Evolutionary conservation across 1,139 yeast species (phyloP).

Genomic region (Yamadazyma triangularis): DNA sequence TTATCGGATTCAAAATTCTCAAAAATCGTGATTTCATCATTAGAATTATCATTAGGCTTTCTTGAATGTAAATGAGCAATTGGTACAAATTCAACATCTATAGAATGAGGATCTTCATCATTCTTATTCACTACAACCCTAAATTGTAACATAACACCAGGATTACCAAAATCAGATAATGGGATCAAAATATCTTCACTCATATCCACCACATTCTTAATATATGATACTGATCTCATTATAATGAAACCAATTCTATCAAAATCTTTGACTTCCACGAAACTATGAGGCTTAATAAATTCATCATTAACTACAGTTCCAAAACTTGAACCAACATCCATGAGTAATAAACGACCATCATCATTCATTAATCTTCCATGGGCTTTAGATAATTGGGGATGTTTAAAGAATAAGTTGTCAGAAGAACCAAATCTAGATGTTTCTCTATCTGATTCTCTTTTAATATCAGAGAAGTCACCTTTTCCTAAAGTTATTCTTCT

Average conservation of each 20-base stretch:
- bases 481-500: not conserved
- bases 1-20: too few species aligned
- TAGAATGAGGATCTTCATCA: conserved; percentile 1
- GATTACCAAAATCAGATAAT: conserved; percentile 19
- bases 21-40: too few species aligned
- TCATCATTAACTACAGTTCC: conserved; percentile 34
- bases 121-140: conserved; percentile 9
- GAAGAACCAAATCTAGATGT: conserved; percentile 15
- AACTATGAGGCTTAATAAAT: conserved; percentile 18
- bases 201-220: conserved; percentile 5
- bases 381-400: conserved; percentile 26
- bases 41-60: too few species aligned
- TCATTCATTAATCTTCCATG: conserved; percentile 18
- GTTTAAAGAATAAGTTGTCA: conserved; percentile 22
- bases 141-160: conserved; percentile 22
- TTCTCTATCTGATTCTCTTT: conserved; percentile 28
- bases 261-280: conserved; percentile 16
- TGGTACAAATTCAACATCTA: too few species aligned
- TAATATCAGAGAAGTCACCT: conserved; percentile 6
- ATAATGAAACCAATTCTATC: conserved; percentile 32
- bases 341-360: conserved; percentile 19
- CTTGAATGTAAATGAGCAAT: too few species aligned
- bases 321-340: conserved; percentile 34
- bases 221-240: conserved; percentile 22
- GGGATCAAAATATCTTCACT: conserved; percentile 11